Percentiles rank a stretch among this genome's conserved stretches.
These are phyloP conservation scores for Epithele typhae DNA, from an alignment of 768 basidiomycete species.

Conservation along the genomic window DNA sequence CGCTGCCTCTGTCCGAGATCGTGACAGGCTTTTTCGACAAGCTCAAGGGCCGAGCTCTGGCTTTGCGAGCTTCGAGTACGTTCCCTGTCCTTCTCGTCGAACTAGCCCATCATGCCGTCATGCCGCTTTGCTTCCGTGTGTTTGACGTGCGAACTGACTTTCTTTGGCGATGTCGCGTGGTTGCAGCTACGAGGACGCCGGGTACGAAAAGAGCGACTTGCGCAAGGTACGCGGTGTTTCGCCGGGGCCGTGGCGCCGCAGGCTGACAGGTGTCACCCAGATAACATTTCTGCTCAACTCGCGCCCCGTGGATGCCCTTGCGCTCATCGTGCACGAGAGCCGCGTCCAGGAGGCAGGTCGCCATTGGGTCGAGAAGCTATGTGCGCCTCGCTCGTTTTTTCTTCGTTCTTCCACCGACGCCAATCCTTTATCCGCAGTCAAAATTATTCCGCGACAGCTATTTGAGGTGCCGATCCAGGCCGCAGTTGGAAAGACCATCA, in stretches of 20 bases:
- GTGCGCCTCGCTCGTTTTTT: constrained; percentile 41
- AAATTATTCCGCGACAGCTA: constrained; percentile 87
- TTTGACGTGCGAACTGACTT: neutral
- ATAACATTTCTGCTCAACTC: constrained; percentile 89
- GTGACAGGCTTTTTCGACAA: constrained; percentile 95
- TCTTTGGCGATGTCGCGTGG: neutral
- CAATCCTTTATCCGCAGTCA: constrained; percentile 44
- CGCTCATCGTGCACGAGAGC: constrained; percentile 85
- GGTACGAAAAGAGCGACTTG: constrained; percentile 77
- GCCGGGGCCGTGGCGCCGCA: too few species aligned
- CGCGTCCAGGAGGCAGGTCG: constrained; percentile 70
- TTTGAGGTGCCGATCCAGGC: constrained; percentile 98
- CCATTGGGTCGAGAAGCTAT: constrained; percentile 88
- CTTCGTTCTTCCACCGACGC: too few species aligned
- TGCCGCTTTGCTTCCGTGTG: neutral
- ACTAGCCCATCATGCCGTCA: neutral
- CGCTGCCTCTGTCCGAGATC: constrained; percentile 86
- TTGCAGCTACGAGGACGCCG: constrained; percentile 90
- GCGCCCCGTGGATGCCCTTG: constrained; percentile 89
- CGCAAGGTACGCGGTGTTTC: constrained; percentile 59
- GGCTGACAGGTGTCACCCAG: constrained; percentile 44
- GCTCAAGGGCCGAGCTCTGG: constrained; percentile 92
- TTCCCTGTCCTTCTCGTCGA: neutral
- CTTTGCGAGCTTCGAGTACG: constrained; percentile 89
- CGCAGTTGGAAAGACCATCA: constrained; percentile 77